Percentiles rank a stretch among this genome's conserved stretches.
phyloP scores from a whole-genome alignment of 768 basidiomycete species.

The Lentinula raphanica region DNA sequence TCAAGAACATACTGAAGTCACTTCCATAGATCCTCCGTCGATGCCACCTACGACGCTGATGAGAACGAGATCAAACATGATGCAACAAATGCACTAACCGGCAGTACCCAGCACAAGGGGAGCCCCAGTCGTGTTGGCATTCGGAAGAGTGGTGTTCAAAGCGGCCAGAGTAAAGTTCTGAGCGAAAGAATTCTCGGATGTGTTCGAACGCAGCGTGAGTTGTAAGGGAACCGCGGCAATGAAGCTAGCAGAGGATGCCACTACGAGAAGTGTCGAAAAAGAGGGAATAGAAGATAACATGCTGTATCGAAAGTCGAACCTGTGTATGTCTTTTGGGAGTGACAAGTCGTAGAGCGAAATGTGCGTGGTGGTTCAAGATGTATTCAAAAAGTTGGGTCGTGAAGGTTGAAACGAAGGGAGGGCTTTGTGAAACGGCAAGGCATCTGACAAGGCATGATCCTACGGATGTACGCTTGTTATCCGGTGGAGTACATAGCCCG shows the following conservation, averaged over 20 bases:
- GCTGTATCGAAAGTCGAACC: background rate
- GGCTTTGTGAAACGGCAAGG: too few species aligned
- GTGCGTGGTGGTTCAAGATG: background rate
- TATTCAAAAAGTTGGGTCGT: background rate
- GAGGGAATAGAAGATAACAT: background rate
- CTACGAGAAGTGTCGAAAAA: background rate
- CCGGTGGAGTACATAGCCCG: background rate
- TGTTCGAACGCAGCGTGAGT: background rate
- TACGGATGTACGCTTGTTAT: background rate
- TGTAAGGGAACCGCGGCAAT: background rate
- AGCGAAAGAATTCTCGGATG: background rate
- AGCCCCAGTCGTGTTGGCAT: constrained; percentile 38
- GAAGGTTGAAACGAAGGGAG: too few species aligned
- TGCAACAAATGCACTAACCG: constrained; percentile 18
- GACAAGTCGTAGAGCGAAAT: background rate
- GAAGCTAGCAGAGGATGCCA: background rate
- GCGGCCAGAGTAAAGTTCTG: constrained; percentile 44
- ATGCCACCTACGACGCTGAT: constrained; percentile 24
- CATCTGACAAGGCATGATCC: background rate
- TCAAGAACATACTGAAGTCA: constrained; percentile 34
- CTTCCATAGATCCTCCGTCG: constrained; percentile 34
- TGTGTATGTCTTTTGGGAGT: background rate
- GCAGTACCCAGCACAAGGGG: constrained; percentile 40
- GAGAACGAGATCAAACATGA: background rate
- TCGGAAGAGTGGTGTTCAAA: constrained; percentile 33